Evolutionary conservation across 495 filamentous ascomycete genomes (phyloP).

Genomic region (Entonaema liquescens): DNA sequence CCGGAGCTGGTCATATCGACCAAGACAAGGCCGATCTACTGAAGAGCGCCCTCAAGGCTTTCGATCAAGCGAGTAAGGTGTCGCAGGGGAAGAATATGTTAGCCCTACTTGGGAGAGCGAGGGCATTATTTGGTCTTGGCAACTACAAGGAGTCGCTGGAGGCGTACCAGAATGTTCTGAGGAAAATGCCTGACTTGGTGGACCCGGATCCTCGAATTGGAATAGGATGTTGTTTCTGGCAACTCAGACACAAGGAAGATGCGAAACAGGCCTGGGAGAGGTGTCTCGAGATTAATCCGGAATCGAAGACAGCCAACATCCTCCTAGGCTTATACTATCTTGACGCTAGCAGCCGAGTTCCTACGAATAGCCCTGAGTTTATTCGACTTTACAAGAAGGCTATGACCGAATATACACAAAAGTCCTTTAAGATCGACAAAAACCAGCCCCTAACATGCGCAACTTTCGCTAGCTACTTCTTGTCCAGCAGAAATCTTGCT

Average conservation of each 20-base stretch:
- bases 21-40: conserved; percentile 81
- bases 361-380: conserved; percentile 79
- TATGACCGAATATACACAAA: conserved; percentile 92
- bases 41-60: conserved; percentile 84
- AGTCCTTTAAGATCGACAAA: conserved; percentile 94
- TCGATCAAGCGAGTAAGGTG: conserved; percentile 87
- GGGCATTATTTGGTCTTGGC: conserved; percentile 82
- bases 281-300: conserved; percentile 82
- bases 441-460: conserved; percentile 89
- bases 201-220: conserved; percentile 96
- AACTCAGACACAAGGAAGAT: conserved; percentile 90
- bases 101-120: conserved; percentile 85
- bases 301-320: conserved; percentile 90
- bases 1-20: conserved; percentile 67
- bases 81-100: conserved; percentile 88
- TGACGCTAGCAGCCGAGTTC: conserved; percentile 78
- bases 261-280: conserved; percentile 91
- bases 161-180: conserved; percentile 84
- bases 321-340: conserved; percentile 90
- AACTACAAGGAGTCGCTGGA: conserved; percentile 83
- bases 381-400: conserved; percentile 85
- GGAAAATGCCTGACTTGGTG: conserved; percentile 83
- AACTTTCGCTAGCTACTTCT: conserved; percentile 87
- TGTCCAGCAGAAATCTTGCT: conserved; percentile 75
- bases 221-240: conserved; percentile 95